phyloP scores from a whole-genome alignment of 495 filamentous ascomycete species.

The Tuber indicum region DNA sequence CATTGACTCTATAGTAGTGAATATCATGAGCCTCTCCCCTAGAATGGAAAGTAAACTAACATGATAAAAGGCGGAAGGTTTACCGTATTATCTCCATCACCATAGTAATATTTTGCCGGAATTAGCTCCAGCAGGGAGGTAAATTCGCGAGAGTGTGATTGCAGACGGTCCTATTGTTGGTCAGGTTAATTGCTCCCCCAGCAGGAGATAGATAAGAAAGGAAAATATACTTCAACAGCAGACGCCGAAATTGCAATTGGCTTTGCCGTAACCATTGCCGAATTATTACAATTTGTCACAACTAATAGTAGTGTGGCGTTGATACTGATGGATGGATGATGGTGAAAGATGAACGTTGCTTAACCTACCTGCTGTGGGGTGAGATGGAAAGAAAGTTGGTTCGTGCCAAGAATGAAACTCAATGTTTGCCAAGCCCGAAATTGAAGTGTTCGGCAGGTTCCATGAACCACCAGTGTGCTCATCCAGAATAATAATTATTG shows the following conservation, averaged over 20 bases:
- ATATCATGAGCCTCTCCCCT: neutral
- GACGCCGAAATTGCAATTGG: neutral
- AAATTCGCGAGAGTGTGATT: constrained; percentile 76
- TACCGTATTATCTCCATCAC: constrained; percentile 41
- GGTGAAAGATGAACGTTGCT: neutral
- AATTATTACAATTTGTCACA: neutral
- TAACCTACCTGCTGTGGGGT: neutral
- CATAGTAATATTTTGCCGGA: constrained; percentile 87
- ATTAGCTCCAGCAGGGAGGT: constrained; percentile 85
- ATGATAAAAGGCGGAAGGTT: neutral
- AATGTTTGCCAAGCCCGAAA: neutral
- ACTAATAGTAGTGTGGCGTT: neutral
- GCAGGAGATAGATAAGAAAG: neutral
- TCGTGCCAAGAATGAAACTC: neutral
- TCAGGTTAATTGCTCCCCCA: neutral
- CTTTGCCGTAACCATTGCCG: neutral
- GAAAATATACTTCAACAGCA: neutral
- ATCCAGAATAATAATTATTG: neutral
- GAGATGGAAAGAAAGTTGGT: neutral
- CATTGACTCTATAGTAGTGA: constrained; percentile 56
- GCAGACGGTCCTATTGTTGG: constrained; percentile 65
- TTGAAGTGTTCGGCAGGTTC: neutral
- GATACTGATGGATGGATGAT: neutral
- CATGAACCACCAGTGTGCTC: neutral
- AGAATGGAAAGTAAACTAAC: neutral